Base-by-base conservation (phyloP, 164 flowering plant species). In the Aristolochia fimbriata region DNA sequence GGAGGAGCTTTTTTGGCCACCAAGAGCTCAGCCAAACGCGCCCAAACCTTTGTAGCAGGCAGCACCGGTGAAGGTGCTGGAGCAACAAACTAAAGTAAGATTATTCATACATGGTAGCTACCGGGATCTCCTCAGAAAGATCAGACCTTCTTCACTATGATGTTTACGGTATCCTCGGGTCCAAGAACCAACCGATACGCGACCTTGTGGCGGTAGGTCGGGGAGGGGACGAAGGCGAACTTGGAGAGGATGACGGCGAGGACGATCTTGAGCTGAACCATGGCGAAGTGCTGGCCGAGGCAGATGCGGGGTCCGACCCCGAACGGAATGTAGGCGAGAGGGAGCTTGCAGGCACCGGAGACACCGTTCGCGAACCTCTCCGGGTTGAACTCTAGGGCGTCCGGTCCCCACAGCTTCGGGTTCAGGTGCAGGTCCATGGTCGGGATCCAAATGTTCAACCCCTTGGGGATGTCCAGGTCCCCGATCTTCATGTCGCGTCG, bases 131-230 rank as follows among this genome's bases (percentile, higher is more conserved):
- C n/a, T n/a, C n/a, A 6, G 9, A 37, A 1, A 7, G 43, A 11
- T 55, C 27, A 55, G 25, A 57, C 31, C 16, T n/a, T 64, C 21
- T 51, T 53, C 5, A 66, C 30, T 3, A 67, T 56, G 31, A 73
- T 68, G 21, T 70, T 20, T 22, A 73, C 65, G 9, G 73, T 73
- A 58, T 73, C 47, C 51, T 64, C 59, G 37, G 73, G 77, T 49
- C 57, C 69, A n/a, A 70, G 23, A 13, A 67, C 59, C 63, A 70
- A 24, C 7, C 71, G 47, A 22, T 62, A 58, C 0, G 58, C 25
- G 2, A 71, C 70, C 16, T 61, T 62, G 17, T 68, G 76, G 4
- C 51, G 37, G 57, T 72, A 72, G 16, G 49, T 65, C 0, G 75
- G 71, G n/a, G 75, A 68, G 15, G 62, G 62, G 31, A 65, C 51